Conservation (phyloP, 352 stramenopile species). For the Elongisporangium prolatum region DNA sequence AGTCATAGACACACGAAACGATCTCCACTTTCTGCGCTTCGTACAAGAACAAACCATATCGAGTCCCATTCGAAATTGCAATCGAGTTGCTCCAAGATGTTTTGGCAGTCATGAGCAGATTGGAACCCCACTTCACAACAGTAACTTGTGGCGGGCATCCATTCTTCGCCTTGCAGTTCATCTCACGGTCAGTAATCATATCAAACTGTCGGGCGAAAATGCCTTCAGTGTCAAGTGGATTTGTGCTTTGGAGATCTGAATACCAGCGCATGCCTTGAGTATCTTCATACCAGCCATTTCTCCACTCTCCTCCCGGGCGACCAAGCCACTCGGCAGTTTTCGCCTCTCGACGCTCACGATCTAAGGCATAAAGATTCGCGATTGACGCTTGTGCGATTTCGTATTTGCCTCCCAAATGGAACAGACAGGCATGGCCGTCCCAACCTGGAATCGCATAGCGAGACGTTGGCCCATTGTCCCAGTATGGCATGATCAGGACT, state of each 20-base stretch:
- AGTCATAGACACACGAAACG: conserved; percentile 27
- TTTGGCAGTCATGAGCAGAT: conserved; percentile 18
- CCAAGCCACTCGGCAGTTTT: conserved; percentile 16
- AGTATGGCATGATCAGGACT: conserved; percentile 33
- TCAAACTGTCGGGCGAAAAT: conserved; percentile 32
- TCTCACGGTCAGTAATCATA: conserved; percentile 16
- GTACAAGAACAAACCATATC: conserved; percentile 37
- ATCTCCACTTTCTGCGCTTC: conserved; percentile 3
- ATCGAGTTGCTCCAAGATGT: conserved; percentile 18
- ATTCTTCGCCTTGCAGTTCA: conserved; percentile 14
- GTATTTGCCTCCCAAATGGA: conserved; percentile 1
- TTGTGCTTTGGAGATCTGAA: conserved; percentile 15
- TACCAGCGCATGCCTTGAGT: conserved; percentile 18
- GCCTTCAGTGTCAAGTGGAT: conserved; percentile 11
- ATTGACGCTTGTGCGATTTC: background rate
- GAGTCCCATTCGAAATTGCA: conserved; percentile 21
- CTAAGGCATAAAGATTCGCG: conserved; percentile 12
- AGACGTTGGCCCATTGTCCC: background rate
- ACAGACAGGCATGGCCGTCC: conserved; percentile 1
- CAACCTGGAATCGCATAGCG: background rate
- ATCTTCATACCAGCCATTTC: conserved; percentile 29
- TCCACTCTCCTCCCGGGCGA: conserved; percentile 10
- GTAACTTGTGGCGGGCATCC: conserved; percentile 6
- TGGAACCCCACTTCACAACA: conserved; percentile 13
- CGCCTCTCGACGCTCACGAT: conserved; percentile 10